A percentile compares a stretch with the other conserved stretches of the same genome.
These are phyloP conservation scores for Nicotiana attenuata DNA, from an alignment of 257 asterid species.

Conservation along the genomic window DNA sequence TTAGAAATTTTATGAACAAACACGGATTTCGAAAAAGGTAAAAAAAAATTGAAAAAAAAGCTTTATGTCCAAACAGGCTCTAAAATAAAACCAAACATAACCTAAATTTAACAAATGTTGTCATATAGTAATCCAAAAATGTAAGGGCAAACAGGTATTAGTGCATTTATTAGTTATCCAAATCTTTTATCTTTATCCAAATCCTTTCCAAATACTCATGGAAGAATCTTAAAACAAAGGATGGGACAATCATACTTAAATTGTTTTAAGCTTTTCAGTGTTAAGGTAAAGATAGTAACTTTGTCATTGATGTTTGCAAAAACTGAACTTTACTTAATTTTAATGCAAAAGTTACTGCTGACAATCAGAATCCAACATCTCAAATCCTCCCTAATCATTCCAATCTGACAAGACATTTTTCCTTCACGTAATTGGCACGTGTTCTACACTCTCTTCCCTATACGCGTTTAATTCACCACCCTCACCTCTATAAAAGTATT, in stretches of 20 bases:
- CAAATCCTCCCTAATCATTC: constrained; percentile 3
- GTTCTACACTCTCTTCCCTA: neutral
- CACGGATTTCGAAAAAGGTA: too few species aligned
- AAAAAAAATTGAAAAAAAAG: too few species aligned
- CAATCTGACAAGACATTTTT: neutral
- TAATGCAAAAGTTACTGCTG: neutral
- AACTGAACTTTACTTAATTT: neutral
- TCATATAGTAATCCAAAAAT: neutral
- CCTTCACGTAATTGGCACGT: neutral
- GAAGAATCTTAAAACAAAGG: too few species aligned
- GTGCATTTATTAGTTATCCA: too few species aligned
- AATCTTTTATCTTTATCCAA: too few species aligned
- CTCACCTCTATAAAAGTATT: neutral
- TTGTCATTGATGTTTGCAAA: neutral
- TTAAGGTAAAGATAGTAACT: neutral
- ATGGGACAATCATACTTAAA: too few species aligned
- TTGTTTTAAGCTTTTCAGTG: neutral
- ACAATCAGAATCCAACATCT: neutral
- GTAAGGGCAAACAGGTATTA: neutral
- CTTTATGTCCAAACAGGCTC: too few species aligned
- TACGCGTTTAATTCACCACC: neutral
- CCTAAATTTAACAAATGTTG: too few species aligned
- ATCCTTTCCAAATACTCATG: too few species aligned
- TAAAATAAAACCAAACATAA: neutral
- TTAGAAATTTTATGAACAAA: too few species aligned